These are phyloP conservation scores for Hansenula anomala DNA, from an alignment of 1,139 yeast species.

Conservation along the genomic window DNA sequence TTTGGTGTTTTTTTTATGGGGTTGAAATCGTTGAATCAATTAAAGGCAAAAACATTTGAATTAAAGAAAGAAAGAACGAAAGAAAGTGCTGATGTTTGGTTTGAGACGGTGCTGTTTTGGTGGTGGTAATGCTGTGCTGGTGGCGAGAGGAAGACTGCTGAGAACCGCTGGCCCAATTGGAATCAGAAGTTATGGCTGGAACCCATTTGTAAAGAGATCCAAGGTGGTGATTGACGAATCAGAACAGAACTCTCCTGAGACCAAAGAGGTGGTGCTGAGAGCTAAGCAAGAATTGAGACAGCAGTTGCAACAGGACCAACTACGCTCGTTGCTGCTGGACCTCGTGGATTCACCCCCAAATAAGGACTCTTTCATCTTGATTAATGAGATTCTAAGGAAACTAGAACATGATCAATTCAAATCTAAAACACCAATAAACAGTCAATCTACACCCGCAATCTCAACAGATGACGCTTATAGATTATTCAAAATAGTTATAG, in stretches of 20 bases:
- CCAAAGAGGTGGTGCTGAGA: conserved; percentile 4
- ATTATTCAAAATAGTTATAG: conserved; percentile 9
- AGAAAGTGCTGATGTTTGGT: too few species aligned
- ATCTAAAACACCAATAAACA: neutral
- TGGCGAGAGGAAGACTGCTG: too few species aligned
- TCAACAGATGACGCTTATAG: conserved; percentile 5
- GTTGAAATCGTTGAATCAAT: too few species aligned
- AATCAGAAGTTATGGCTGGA: conserved; percentile 4
- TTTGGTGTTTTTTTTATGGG: too few species aligned
- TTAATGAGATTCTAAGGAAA: conserved; percentile 16
- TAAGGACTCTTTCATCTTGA: conserved; percentile 10
- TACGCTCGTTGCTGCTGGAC: conserved; percentile 1
- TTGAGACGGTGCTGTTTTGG: too few species aligned
- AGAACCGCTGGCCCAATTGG: too few species aligned
- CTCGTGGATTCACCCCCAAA: neutral
- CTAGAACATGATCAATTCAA: conserved; percentile 4
- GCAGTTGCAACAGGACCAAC: conserved; percentile 2
- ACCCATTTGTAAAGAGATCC: conserved; percentile 6
- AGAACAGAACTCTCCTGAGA: neutral
- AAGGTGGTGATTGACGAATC: too few species aligned
- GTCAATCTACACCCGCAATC: conserved; percentile 12
- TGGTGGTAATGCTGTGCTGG: too few species aligned
- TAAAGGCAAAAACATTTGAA: too few species aligned
- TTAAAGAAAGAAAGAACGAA: too few species aligned
- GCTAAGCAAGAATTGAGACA: conserved; percentile 9